Conservation (phyloP, 1,284 basidiomycete genomes). For the Melampsora allii-populina region DNA sequence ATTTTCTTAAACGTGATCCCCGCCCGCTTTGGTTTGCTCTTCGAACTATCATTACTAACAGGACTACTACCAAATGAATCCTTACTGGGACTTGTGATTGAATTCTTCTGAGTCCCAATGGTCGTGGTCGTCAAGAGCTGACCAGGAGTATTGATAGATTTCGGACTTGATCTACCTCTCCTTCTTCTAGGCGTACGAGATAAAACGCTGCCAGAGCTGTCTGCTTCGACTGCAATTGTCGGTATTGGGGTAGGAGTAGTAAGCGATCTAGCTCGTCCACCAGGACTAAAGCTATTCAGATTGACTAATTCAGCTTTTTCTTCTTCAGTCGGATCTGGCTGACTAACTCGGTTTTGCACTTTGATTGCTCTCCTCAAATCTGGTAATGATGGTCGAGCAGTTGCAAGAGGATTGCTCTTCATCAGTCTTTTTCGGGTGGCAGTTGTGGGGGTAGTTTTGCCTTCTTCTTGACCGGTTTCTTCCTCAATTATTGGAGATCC, state of each 20-base stretch:
- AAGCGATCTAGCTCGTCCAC: slow-evolving; percentile 18
- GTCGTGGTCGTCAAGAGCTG: background rate
- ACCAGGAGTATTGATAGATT: background rate
- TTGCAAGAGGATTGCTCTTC: background rate
- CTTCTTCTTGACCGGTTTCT: slow-evolving; percentile 6
- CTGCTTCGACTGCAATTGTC: slow-evolving; percentile 1
- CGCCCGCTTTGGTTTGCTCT: slow-evolving; percentile 7
- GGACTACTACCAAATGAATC: background rate
- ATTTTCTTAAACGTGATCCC: slow-evolving; percentile 23
- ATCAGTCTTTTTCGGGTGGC: background rate
- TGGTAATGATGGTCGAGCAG: slow-evolving; percentile 26
- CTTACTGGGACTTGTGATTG: background rate
- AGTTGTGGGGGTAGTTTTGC: background rate
- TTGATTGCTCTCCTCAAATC: slow-evolving; percentile 23
- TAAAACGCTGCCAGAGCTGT: background rate
- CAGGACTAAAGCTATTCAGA: slow-evolving; percentile 17
- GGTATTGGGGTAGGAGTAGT: slow-evolving; percentile 40
- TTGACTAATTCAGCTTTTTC: background rate
- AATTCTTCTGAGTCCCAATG: background rate
- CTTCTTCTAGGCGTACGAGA: background rate
- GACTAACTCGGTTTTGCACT: background rate
- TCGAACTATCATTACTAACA: background rate
- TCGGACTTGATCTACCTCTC: background rate
- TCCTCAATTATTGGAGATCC: slow-evolving; percentile 37
- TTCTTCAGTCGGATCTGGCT: background rate